These are phyloP conservation scores for Cairneyella variabilis DNA, from an alignment of 495 filamentous ascomycete genomes.

Conservation along the genomic window DNA sequence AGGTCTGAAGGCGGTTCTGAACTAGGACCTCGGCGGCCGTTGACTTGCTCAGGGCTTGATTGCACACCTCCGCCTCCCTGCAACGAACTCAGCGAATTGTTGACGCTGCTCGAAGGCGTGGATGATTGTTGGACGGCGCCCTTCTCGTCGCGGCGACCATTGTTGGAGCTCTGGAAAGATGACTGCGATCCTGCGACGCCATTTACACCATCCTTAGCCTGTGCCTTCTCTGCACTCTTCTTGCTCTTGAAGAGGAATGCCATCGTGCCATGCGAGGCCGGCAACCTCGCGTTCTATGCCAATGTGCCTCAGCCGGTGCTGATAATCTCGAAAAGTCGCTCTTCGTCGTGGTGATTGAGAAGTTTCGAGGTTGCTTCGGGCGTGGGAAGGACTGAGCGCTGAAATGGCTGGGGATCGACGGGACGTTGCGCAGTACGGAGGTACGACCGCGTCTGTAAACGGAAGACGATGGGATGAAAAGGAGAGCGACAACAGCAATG, in stretches of 20 bases:
- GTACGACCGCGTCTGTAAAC: too few relatives aligned
- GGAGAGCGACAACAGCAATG: constrained; percentile 12
- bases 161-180: constrained; percentile 21
- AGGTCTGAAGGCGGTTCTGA: constrained; percentile 35
- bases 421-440: too few relatives aligned
- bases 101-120: constrained; percentile 53
- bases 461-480: too few relatives aligned
- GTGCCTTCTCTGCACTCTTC: constrained; percentile 47
- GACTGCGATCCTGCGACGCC: constrained; percentile 26
- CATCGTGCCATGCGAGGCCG: constrained; percentile 46
- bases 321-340: constrained; percentile 5
- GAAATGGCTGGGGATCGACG: constrained; percentile 30
- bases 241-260: constrained; percentile 72
- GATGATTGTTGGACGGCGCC: constrained; percentile 30
- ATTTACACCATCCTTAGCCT: constrained; percentile 18
- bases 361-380: not conserved
- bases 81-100: constrained; percentile 36
- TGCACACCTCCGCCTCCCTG: constrained; percentile 40
- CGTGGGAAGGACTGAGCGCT: constrained; percentile 21
- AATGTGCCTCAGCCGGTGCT: constrained; percentile 5
- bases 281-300: constrained; percentile 21
- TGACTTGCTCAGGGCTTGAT: constrained; percentile 47
- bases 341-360: constrained; percentile 2
- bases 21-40: constrained; percentile 24
- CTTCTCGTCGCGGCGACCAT: constrained; percentile 27